Conservation (phyloP, 306 rosid genomes). For the Cucumis hystrix region DNA sequence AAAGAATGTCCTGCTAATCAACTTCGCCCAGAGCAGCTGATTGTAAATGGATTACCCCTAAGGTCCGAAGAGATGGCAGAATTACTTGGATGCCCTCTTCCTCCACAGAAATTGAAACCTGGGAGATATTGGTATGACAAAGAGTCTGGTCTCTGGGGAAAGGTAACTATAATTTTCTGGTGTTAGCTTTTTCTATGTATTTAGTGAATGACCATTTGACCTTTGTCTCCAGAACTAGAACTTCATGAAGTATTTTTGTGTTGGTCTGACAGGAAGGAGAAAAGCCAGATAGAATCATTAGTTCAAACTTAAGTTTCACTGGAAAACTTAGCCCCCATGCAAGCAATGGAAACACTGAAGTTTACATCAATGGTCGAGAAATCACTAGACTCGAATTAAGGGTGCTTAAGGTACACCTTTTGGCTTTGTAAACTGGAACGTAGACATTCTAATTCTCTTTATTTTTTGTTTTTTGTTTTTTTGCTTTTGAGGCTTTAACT, state of each 20-base stretch:
- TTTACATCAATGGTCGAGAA: conserved; percentile 91
- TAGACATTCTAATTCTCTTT: not conserved
- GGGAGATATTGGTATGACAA: conserved; percentile 99
- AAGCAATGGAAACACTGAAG: conserved; percentile 89
- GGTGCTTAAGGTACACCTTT: conserved; percentile 61
- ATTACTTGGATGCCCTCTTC: conserved; percentile 74
- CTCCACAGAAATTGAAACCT: conserved; percentile 82
- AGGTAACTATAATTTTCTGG: conserved; percentile 38
- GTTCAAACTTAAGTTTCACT: conserved; percentile 81
- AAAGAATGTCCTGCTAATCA: conserved; percentile 94
- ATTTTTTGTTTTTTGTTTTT: not conserved
- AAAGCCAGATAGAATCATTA: conserved; percentile 79
- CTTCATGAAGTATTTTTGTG: conserved; percentile 1
- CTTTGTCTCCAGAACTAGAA: not conserved
- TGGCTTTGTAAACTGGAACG: conserved; percentile 7
- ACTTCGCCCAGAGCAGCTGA: conserved; percentile 93
- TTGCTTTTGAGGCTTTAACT: conserved; percentile 6
- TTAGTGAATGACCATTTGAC: not conserved
- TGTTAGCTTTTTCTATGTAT: conserved; percentile 5
- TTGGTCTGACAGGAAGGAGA: conserved; percentile 70
- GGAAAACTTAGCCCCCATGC: conserved; percentile 74
- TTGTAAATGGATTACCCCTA: conserved; percentile 64
- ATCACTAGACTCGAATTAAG: conserved; percentile 88
- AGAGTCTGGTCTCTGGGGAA: conserved; percentile 98
- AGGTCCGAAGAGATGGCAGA: conserved; percentile 87